Evolutionary conservation across 148 eudicot genomes (phyloP).

Genomic region (Silene conica): DNA sequence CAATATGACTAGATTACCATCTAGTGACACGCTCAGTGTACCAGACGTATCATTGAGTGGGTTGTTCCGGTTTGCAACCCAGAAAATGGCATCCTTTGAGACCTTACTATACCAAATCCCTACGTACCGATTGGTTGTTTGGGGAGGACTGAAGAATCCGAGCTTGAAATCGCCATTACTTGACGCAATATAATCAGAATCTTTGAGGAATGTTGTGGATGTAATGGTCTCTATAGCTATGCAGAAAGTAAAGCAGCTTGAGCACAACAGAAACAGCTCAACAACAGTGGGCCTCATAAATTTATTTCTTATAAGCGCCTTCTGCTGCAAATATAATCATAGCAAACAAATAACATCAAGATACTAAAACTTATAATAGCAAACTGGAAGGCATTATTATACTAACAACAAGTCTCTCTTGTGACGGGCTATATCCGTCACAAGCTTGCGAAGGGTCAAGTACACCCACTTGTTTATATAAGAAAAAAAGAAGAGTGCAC

Average conservation of each 20-base stretch:
- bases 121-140: conserved; percentile 34
- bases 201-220: conserved; percentile 18
- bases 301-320: neutral
- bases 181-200: conserved; percentile 34
- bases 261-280: conserved; percentile 17
- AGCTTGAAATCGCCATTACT: conserved; percentile 26
- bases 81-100: conserved; percentile 19
- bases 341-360: neutral
- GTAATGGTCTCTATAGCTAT: conserved; percentile 25
- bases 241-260: conserved; percentile 9
- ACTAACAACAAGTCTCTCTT: neutral
- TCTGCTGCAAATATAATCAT: neutral
- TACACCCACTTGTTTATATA: too few species aligned
- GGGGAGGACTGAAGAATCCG: conserved; percentile 41
- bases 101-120: conserved; percentile 41
- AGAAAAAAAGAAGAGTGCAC: too few species aligned
- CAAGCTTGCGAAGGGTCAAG: too few species aligned
- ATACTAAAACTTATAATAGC: neutral
- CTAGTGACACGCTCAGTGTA: conserved; percentile 23
- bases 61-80: conserved; percentile 44
- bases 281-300: neutral
- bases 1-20: conserved; percentile 37
- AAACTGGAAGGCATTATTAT: neutral
- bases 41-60: conserved; percentile 44
- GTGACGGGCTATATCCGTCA: too few species aligned